Evolutionary conservation across 768 basidiomycete genomes (phyloP).

Genomic region (Trametes punicea): DNA sequence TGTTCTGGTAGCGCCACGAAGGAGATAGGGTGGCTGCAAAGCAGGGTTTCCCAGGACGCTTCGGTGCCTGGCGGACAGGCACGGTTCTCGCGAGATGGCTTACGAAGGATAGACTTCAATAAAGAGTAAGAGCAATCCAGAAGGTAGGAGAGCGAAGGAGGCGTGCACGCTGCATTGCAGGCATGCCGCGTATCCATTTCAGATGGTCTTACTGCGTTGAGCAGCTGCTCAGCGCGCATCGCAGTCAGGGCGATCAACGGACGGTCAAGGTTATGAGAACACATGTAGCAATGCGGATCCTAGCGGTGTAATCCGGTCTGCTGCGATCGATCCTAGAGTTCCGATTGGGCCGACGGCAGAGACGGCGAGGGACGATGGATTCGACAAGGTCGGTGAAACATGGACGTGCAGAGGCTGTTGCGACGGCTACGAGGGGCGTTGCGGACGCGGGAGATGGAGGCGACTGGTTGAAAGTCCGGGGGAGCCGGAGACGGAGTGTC

Average conservation of each 20-base stretch:
- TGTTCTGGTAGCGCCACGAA: slow-evolving; percentile 2
- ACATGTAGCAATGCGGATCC: not conserved
- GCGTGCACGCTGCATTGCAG: not conserved
- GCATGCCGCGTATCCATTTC: not conserved
- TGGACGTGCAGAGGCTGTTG: not conserved
- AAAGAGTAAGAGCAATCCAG: not conserved
- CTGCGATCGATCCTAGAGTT: not conserved
- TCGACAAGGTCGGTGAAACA: not conserved
- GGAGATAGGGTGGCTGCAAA: slow-evolving; percentile 1
- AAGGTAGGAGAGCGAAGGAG: not conserved
- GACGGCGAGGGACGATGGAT: too few species aligned
- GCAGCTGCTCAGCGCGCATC: not conserved
- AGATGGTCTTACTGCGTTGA: not conserved
- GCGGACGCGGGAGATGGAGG: not conserved
- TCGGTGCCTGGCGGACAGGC: slow-evolving; percentile 20
- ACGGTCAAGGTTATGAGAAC: not conserved
- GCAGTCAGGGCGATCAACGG: slow-evolving; percentile 14
- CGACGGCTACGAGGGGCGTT: not conserved
- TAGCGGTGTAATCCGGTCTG: not conserved
- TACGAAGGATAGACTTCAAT: slow-evolving; percentile 12
- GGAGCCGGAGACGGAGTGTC: slow-evolving; percentile 1
- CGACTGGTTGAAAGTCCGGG: slow-evolving; percentile 9
- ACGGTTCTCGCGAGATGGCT: slow-evolving; percentile 9
- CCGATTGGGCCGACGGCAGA: not conserved
- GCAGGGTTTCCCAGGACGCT: slow-evolving; percentile 8